Evolutionary conservation across 805 yeast species (phyloP).

Genomic region (Teunomyces gatunensis): DNA sequence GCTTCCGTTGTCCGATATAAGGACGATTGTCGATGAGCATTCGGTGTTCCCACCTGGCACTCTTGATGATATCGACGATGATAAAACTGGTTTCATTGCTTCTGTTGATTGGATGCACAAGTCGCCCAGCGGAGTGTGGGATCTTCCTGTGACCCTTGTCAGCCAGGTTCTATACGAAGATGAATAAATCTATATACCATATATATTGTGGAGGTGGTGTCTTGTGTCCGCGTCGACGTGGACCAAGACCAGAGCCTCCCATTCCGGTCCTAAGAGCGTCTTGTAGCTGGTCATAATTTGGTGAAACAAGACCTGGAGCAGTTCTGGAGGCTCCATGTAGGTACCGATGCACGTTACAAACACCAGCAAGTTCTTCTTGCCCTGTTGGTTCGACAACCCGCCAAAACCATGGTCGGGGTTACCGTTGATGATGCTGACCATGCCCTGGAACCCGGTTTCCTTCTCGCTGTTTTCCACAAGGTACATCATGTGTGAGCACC

Average conservation of each 20-base stretch:
- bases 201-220: conserved; percentile 16
- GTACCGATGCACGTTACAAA: conserved; percentile 60
- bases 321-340: conserved; percentile 50
- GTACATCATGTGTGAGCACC: conserved; percentile 69
- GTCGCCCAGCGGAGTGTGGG: conserved; percentile 82
- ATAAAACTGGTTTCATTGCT: neutral
- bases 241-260: conserved; percentile 29
- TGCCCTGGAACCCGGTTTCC: conserved; percentile 81
- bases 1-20: conserved; percentile 51
- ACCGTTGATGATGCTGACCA: conserved; percentile 62
- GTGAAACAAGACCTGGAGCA: conserved; percentile 42
- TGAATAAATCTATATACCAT: conserved; percentile 16
- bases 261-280: conserved; percentile 44
- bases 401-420: conserved; percentile 64
- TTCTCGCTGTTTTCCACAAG: conserved; percentile 84
- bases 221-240: conserved; percentile 32
- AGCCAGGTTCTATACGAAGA: conserved; percentile 57
- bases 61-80: neutral
- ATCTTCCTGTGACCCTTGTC: conserved; percentile 70
- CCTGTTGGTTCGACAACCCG: conserved; percentile 42
- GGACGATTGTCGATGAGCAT: conserved; percentile 69
- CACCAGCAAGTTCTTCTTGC: conserved; percentile 46
- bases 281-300: conserved; percentile 47
- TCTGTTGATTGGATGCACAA: too few species aligned
- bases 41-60: conserved; percentile 31